Percentiles rank a stretch among this genome's conserved stretches.
Conservation (phyloP, 2,329 filamentous ascomycete species). For the Cordyceps sp. region DNA sequence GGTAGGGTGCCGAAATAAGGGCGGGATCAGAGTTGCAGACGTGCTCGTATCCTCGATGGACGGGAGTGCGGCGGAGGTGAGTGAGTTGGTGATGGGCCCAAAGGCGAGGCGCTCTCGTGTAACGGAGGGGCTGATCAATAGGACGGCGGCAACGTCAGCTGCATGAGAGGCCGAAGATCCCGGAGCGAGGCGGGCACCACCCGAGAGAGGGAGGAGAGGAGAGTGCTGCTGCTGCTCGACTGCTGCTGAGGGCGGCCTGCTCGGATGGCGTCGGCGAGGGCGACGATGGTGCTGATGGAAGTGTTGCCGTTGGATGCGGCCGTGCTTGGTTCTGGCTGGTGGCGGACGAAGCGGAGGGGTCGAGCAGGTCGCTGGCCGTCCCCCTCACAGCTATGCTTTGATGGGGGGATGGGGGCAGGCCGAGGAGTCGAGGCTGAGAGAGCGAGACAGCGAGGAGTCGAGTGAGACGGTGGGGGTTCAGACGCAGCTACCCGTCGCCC, state of each 20-base stretch:
- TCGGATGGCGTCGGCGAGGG: too few relatives aligned
- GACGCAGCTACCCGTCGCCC: conserved; percentile 10
- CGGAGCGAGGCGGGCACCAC: conserved; percentile 4
- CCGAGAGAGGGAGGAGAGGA: not conserved
- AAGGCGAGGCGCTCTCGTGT: conserved; percentile 8
- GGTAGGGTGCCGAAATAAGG: conserved; percentile 8
- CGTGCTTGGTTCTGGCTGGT: not conserved
- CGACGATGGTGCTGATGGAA: too few relatives aligned
- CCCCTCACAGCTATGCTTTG: too few relatives aligned
- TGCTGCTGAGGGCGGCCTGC: too few relatives aligned
- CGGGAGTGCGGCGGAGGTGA: conserved; percentile 7
- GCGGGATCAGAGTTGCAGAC: conserved; percentile 9
- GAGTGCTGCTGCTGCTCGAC: conserved; percentile 1
- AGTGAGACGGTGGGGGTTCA: conserved; percentile 1
- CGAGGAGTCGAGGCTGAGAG: not conserved
- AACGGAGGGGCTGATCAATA: conserved; percentile 11
- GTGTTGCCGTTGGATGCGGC: not conserved
- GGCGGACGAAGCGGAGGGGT: too few relatives aligned
- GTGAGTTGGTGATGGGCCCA: conserved; percentile 8
- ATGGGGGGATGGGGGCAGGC: not conserved
- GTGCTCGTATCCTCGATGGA: conserved; percentile 15
- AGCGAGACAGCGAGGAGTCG: not conserved
- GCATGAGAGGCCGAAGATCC: conserved; percentile 6
- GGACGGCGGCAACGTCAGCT: conserved; percentile 5
- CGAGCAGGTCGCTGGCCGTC: too few relatives aligned